Percentiles rank a stretch among this genome's conserved stretches.
Evolutionary conservation across 768 basidiomycete species (phyloP).

Genomic region (Amanita subjunquillea): DNA sequence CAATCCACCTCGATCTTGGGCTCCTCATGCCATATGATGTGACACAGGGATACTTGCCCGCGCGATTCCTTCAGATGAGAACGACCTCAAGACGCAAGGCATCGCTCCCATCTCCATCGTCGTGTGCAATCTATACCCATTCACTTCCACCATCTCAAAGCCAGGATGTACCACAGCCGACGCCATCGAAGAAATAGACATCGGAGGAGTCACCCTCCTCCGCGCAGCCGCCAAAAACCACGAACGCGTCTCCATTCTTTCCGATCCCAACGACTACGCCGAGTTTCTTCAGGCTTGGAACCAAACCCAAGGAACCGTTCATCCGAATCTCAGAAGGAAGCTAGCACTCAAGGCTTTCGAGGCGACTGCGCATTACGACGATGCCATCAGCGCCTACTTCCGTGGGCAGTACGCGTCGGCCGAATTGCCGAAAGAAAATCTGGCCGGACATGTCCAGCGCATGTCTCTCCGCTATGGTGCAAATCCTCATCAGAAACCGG

Average conservation of each 20-base stretch:
- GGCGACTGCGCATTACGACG: slow-evolving; percentile 91
- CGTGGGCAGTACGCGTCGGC: slow-evolving; percentile 88
- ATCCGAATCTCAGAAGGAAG: slow-evolving; percentile 58
- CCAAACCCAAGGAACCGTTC: slow-evolving; percentile 64
- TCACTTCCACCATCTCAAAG: slow-evolving; percentile 81
- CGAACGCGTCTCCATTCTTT: slow-evolving; percentile 80
- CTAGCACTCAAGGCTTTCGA: slow-evolving; percentile 97
- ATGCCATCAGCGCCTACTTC: slow-evolving; percentile 94
- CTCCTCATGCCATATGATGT: slow-evolving; percentile 6
- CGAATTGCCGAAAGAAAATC: slow-evolving; percentile 50
- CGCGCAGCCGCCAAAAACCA: slow-evolving; percentile 99
- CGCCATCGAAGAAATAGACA: slow-evolving; percentile 97
- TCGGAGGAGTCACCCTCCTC: slow-evolving; percentile 95
- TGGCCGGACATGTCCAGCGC: slow-evolving; percentile 69
- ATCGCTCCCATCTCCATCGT: slow-evolving; percentile 95
- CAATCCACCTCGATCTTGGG: neutral
- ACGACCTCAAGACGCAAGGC: slow-evolving; percentile 70
- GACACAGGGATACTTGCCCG: slow-evolving; percentile 87
- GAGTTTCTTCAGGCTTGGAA: slow-evolving; percentile 74
- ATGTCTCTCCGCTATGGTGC: slow-evolving; percentile 89
- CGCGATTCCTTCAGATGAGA: slow-evolving; percentile 80
- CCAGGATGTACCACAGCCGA: slow-evolving; percentile 84
- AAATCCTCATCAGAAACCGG: slow-evolving; percentile 98
- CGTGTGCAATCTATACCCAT: slow-evolving; percentile 98
- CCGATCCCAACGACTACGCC: slow-evolving; percentile 81